Percentiles rank a stretch among this genome's conserved stretches.
Evolutionary conservation across 805 yeast genomes (phyloP).

Genomic region (Suhomyces sp.): DNA sequence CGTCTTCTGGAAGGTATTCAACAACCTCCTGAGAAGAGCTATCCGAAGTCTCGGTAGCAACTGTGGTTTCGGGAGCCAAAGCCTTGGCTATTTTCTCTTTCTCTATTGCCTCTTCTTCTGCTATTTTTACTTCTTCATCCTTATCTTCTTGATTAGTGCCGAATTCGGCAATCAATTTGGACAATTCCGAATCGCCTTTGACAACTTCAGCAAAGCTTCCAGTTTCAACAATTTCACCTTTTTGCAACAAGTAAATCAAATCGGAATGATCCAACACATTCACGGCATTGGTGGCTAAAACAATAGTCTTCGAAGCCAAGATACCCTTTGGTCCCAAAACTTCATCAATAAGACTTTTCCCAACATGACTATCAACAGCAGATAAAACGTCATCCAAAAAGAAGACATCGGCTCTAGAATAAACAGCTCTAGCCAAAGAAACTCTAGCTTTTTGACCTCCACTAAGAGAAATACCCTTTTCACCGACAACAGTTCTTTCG

Average conservation of each 20-base stretch:
- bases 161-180: conserved; percentile 31
- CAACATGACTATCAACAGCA: conserved; percentile 75
- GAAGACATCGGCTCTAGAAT: conserved; percentile 57
- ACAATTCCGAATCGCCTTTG: conserved; percentile 36
- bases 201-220: conserved; percentile 52
- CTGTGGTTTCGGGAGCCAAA: no score
- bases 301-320: conserved; percentile 50
- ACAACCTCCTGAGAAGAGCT: conserved; percentile 3
- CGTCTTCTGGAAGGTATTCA: conserved; percentile 11
- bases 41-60: no score
- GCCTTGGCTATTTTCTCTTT: no score
- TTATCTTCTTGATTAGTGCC: conserved; percentile 20
- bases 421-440: conserved; percentile 68
- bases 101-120: conserved; percentile 8
- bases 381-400: conserved; percentile 65
- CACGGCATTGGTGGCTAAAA: conserved; percentile 59
- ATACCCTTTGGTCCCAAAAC: conserved; percentile 51
- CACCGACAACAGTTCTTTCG: conserved; percentile 56
- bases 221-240: conserved; percentile 55
- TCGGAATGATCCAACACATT: conserved; percentile 58
- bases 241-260: conserved; percentile 56
- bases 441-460: conserved; percentile 68
- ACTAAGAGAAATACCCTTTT: conserved; percentile 58
- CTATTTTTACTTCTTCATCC: conserved; percentile 10
- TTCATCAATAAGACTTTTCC: conserved; percentile 50